A percentile compares a stretch with the other conserved stretches of the same genome.
phyloP scores from a whole-genome alignment of 2,329 filamentous ascomycete species.

The Fusarium buharicum region DNA sequence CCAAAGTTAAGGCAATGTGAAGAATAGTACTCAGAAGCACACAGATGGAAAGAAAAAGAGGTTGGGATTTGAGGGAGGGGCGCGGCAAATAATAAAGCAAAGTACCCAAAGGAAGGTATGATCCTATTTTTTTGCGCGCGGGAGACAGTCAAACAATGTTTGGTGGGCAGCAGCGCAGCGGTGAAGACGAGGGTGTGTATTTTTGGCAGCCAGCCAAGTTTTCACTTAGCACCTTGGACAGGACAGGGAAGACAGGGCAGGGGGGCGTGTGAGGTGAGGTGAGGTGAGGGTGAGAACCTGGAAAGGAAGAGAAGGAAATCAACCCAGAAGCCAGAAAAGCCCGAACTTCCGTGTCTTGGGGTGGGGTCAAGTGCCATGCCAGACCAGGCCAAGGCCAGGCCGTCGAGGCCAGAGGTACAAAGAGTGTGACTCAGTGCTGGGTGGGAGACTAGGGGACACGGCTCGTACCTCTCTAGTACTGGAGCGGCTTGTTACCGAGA shows the following conservation, averaged over 20 bases:
- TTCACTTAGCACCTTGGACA: slow-evolving; percentile 29
- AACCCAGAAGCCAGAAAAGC: slow-evolving; percentile 14
- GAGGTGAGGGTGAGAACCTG: slow-evolving; percentile 15
- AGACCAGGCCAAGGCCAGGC: slow-evolving; percentile 12
- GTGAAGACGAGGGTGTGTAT: slow-evolving; percentile 40
- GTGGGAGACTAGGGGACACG: slow-evolving; percentile 19
- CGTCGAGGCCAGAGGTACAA: slow-evolving; percentile 19
- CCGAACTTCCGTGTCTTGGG: slow-evolving; percentile 24
- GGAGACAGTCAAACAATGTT: slow-evolving; percentile 44
- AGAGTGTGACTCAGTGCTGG: slow-evolving; percentile 33
- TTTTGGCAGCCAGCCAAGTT: slow-evolving; percentile 38
- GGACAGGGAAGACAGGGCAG: neutral
- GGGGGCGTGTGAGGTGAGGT: slow-evolving; percentile 33
- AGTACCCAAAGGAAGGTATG: slow-evolving; percentile 19
- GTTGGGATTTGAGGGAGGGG: slow-evolving; percentile 40
- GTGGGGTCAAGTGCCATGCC: slow-evolving; percentile 37
- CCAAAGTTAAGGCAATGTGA: slow-evolving; percentile 34
- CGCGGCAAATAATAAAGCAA: slow-evolving; percentile 46
- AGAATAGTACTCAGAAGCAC: slow-evolving; percentile 38
- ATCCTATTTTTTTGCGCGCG: slow-evolving; percentile 33
- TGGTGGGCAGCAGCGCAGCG: slow-evolving; percentile 37
- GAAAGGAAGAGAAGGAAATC: slow-evolving; percentile 16
- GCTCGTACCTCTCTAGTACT: slow-evolving; percentile 35
- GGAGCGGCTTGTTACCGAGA: slow-evolving; percentile 13
- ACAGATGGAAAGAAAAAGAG: slow-evolving; percentile 38